phyloP scores from a whole-genome alignment of 331 rosid species.

The Telfairia occidentalis region DNA sequence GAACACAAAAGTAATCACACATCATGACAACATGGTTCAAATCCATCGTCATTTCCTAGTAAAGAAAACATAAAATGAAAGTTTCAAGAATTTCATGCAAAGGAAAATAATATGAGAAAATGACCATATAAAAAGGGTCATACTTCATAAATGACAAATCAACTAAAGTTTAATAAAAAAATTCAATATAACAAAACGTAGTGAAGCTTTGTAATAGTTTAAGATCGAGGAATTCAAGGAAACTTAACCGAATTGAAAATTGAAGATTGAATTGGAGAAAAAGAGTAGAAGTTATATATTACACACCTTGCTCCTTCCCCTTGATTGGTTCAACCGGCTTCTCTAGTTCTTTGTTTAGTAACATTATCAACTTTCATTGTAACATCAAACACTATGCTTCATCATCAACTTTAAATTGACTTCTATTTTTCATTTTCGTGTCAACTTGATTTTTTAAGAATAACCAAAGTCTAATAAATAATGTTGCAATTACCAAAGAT shows the following conservation, averaged over 20 bases:
- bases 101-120: neutral
- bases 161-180: neutral
- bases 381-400: no score
- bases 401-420: no score
- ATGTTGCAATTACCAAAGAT: no score
- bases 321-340: conserved; percentile 34
- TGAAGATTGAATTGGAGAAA: neutral
- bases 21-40: neutral
- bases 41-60: neutral
- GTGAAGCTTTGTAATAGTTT: neutral
- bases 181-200: neutral
- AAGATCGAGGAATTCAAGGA: neutral
- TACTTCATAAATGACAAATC: neutral
- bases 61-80: no score
- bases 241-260: no score
- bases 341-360: conserved; percentile 98
- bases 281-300: conserved; percentile 4
- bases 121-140: neutral
- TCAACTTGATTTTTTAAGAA: no score
- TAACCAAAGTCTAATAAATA: no score
- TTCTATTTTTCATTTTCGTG: no score
- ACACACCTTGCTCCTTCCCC: conserved; percentile 58
- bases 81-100: neutral
- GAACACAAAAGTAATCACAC: conserved; percentile 4
- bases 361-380: no score